Conservation (phyloP, 306 rosid species). For the Cicer arietinum region DNA sequence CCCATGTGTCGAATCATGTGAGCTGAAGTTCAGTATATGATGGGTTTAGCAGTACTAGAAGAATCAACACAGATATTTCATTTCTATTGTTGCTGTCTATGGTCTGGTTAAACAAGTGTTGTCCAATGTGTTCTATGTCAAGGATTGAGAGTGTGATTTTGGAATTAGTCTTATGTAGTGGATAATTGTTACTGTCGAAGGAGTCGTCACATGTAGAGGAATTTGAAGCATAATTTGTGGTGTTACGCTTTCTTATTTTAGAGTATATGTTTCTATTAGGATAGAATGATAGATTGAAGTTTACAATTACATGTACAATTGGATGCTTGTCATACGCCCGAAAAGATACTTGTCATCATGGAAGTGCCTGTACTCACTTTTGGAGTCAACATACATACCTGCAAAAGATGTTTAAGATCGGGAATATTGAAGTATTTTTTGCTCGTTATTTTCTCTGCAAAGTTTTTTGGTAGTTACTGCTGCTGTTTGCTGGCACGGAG, state of each 20-base stretch:
- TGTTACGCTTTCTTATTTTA: conserved; percentile 36
- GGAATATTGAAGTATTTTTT: conserved; percentile 32
- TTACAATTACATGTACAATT: conserved; percentile 24
- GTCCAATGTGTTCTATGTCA: conserved; percentile 35
- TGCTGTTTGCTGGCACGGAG: conserved; percentile 37
- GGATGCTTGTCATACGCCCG: conserved; percentile 14
- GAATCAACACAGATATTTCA: conserved; percentile 13
- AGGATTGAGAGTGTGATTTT: conserved; percentile 41
- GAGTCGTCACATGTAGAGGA: conserved; percentile 29
- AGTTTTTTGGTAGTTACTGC: conserved; percentile 24
- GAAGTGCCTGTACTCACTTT: conserved; percentile 29
- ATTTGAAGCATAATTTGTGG: conserved; percentile 30
- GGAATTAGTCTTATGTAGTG: conserved; percentile 25
- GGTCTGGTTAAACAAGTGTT: conserved; percentile 23
- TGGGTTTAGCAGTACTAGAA: conserved; percentile 30
- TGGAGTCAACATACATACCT: conserved; percentile 30
- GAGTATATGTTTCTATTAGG: conserved; percentile 29
- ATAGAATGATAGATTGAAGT: conserved; percentile 32
- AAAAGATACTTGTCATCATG: conserved; percentile 29
- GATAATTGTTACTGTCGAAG: conserved; percentile 30
- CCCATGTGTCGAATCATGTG: conserved; percentile 24
- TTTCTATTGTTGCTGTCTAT: conserved; percentile 22
- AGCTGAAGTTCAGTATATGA: conserved; percentile 42
- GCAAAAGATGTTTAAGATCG: conserved; percentile 23
- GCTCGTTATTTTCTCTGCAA: conserved; percentile 35